Evolutionary conservation across 31 red algal species (phyloP).

Genomic region (Bonnemaisonia californica): DNA sequence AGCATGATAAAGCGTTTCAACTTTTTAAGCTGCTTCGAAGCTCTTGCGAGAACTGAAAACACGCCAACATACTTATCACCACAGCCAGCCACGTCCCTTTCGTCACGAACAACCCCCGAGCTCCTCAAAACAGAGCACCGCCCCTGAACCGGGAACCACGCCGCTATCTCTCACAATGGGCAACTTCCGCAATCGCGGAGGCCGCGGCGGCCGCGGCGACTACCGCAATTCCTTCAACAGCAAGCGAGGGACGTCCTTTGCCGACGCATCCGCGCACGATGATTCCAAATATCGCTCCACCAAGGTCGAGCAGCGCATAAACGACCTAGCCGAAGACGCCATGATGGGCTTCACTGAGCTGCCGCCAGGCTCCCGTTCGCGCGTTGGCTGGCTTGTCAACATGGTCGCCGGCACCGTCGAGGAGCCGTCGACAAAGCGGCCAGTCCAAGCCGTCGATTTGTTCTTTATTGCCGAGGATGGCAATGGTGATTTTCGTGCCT

Average conservation of each 20-base stretch:
- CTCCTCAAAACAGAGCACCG: too few relatives aligned
- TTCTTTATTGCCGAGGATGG: slow-evolving; percentile 94
- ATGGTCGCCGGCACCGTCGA: slow-evolving; percentile 71
- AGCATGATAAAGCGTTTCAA: too few relatives aligned
- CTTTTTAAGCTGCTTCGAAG: too few relatives aligned
- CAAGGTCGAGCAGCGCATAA: slow-evolving; percentile 35
- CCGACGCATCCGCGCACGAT: slow-evolving; percentile 22
- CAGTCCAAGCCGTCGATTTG: slow-evolving; percentile 86
- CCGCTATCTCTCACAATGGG: slow-evolving; percentile 20
- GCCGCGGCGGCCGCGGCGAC: slow-evolving; percentile 27
- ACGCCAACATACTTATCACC: too few relatives aligned
- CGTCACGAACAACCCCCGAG: too few relatives aligned
- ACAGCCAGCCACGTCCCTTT: too few relatives aligned
- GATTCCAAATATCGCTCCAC: neutral
- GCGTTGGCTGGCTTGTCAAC: slow-evolving; percentile 95
- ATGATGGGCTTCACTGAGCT: slow-evolving; percentile 66
- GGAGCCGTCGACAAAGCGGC: slow-evolving; percentile 61
- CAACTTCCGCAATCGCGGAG: slow-evolving; percentile 11
- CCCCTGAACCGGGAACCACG: too few relatives aligned
- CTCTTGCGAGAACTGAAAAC: too few relatives aligned
- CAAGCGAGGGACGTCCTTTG: slow-evolving; percentile 8
- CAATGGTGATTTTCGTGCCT: slow-evolving; percentile 78
- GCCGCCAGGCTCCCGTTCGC: slow-evolving; percentile 51
- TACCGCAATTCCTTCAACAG: slow-evolving; percentile 29
- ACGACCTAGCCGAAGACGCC: slow-evolving; percentile 50